These are phyloP conservation scores for Lojkania enalia DNA, from an alignment of 2,329 filamentous ascomycete species.

Conservation along the genomic window DNA sequence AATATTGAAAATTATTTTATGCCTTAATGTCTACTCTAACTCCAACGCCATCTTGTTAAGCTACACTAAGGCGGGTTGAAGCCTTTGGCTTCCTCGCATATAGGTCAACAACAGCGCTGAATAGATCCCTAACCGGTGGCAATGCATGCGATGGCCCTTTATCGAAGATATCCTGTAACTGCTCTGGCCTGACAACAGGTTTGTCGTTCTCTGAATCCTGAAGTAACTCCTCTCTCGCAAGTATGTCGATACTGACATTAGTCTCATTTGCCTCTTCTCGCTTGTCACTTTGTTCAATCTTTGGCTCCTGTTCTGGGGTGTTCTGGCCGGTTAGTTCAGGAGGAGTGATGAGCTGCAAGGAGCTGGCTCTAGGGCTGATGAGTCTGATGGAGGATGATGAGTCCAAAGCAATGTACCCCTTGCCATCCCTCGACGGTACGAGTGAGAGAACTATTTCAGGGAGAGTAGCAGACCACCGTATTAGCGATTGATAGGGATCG, in stretches of 20 bases:
- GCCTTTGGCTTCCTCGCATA: constrained; percentile 60
- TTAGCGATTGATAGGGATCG: constrained; percentile 60
- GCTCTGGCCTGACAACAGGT: constrained; percentile 68
- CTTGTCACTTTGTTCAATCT: constrained; percentile 18
- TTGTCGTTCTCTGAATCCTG: constrained; percentile 52
- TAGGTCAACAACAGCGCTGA: constrained; percentile 70
- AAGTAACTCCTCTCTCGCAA: constrained; percentile 16
- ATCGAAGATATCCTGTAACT: constrained; percentile 71
- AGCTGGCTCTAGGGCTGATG: constrained; percentile 36
- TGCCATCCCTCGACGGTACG: constrained; percentile 63
- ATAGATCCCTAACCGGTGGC: constrained; percentile 74
- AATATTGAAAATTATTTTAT: too few relatives aligned
- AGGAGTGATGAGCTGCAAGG: constrained; percentile 32
- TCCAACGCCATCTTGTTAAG: background rate
- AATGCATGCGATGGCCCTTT: constrained; percentile 67
- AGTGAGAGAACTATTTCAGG: constrained; percentile 67
- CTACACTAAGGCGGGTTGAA: constrained; percentile 3
- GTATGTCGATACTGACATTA: constrained; percentile 30
- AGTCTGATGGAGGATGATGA: constrained; percentile 70
- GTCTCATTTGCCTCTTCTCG: constrained; percentile 10
- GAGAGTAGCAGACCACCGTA: constrained; percentile 60
- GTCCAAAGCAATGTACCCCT: constrained; percentile 77
- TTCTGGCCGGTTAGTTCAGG: too few relatives aligned
- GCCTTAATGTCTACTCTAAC: background rate
- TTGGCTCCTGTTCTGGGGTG: constrained; percentile 34